Conservation (phyloP, 805 yeast genomes). For the Metschnikowia shivogae region DNA sequence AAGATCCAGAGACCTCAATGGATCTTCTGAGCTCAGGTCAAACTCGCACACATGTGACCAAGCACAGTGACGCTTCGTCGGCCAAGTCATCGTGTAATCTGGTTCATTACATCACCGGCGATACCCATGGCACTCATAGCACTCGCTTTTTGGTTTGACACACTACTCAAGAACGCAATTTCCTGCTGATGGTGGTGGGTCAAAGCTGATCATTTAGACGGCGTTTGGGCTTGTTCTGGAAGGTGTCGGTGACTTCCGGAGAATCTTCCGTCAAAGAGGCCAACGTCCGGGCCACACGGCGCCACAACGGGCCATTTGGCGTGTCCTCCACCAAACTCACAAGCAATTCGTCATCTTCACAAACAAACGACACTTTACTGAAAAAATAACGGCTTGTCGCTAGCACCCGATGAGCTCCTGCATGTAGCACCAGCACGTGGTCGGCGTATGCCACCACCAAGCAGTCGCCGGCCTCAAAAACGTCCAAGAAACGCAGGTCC, state of each 20-base stretch:
- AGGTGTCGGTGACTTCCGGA: constrained; percentile 13
- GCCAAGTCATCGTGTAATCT: too few species aligned
- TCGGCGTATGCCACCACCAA: constrained; percentile 10
- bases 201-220: too few species aligned
- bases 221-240: constrained; percentile 6
- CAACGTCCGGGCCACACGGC: constrained; percentile 1
- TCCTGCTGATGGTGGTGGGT: too few species aligned
- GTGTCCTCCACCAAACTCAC: constrained; percentile 10
- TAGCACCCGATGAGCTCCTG: constrained; percentile 7
- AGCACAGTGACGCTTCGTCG: too few species aligned
- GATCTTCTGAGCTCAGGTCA: too few species aligned
- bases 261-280: neutral
- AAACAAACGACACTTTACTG: neutral
- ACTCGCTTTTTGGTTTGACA: too few species aligned
- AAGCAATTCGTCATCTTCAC: neutral
- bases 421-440: constrained; percentile 11
- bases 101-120: too few species aligned
- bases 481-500: constrained; percentile 7
- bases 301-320: constrained; percentile 13
- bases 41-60: too few species aligned
- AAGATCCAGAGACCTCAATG: too few species aligned
- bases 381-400: constrained; percentile 10
- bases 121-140: too few species aligned
- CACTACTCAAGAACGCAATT: too few species aligned
- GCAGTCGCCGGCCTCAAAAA: constrained; percentile 2